Evolutionary conservation across 148 eudicot genomes (phyloP).

Genomic region (Amaranthus cruentus): DNA sequence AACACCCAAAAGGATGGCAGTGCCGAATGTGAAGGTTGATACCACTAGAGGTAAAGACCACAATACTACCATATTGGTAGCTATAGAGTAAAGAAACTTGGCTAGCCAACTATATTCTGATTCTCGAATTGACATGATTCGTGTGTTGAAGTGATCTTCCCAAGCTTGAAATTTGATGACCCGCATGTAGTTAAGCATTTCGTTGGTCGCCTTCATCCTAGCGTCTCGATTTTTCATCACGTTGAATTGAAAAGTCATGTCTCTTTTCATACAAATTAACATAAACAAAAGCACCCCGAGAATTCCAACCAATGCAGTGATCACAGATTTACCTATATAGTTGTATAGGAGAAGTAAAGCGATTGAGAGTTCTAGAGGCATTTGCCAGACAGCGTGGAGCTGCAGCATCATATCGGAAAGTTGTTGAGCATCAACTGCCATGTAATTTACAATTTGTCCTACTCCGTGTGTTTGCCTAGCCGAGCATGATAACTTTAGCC

Average conservation of each 20-base stretch:
- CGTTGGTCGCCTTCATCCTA: constrained; percentile 89
- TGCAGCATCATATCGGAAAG: constrained; percentile 93
- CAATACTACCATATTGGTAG: constrained; percentile 59
- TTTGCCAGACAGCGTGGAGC: constrained; percentile 73
- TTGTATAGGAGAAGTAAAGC: constrained; percentile 57
- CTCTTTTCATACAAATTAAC: constrained; percentile 44
- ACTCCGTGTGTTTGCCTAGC: constrained; percentile 85
- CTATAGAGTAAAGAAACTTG: constrained; percentile 60
- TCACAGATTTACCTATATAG: constrained; percentile 44
- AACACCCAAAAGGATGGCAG: constrained; percentile 54
- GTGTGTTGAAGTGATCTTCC: constrained; percentile 79
- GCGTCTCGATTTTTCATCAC: constrained; percentile 65
- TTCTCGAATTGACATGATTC: constrained; percentile 56
- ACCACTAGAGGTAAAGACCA: constrained; percentile 74
- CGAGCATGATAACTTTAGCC: constrained; percentile 68
- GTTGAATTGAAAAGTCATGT: constrained; percentile 55
- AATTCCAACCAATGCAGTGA: constrained; percentile 54
- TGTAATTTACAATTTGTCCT: constrained; percentile 90
- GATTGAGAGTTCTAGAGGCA: constrained; percentile 68
- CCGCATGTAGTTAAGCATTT: constrained; percentile 92
- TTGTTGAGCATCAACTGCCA: constrained; percentile 98
- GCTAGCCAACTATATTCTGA: constrained; percentile 73
- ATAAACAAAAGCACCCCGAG: constrained; percentile 44
- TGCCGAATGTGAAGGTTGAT: constrained; percentile 65
- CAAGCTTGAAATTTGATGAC: constrained; percentile 96